phyloP scores from a whole-genome alignment of 2,329 filamentous ascomycete species.

The Sporothrix brasiliensis region DNA sequence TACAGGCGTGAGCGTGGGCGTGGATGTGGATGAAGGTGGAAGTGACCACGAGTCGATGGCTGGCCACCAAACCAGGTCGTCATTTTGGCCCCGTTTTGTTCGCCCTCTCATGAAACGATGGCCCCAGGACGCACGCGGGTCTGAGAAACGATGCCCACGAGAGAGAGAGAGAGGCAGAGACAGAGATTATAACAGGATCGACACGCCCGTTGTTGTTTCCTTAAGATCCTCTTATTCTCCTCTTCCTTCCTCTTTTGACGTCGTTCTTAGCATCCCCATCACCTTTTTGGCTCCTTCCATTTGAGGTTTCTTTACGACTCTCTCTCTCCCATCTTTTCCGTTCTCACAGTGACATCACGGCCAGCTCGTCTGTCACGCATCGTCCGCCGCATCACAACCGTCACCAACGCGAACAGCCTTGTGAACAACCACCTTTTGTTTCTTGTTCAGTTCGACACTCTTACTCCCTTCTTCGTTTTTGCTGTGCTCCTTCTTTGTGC shows the following conservation, averaged over 20 bases:
- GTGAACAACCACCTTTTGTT: not conserved
- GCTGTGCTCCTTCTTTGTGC: conserved; percentile 9
- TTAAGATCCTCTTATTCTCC: conserved; percentile 15
- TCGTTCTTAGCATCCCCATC: not conserved
- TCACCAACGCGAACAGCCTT: not conserved
- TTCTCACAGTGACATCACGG: not conserved
- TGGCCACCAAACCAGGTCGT: conserved; percentile 20
- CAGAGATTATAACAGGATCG: conserved; percentile 26
- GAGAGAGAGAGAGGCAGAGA: no score
- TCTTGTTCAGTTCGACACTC: not conserved
- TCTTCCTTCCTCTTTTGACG: conserved; percentile 19
- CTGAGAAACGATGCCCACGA: conserved; percentile 15
- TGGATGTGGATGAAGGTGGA: not conserved
- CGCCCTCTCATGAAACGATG: conserved; percentile 24
- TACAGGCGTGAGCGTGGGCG: not conserved
- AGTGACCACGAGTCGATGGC: not conserved
- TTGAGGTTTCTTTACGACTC: not conserved
- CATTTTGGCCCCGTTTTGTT: conserved; percentile 14
- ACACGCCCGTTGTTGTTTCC: conserved; percentile 16
- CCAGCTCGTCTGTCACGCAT: not conserved
- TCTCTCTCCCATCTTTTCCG: not conserved
- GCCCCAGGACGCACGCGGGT: conserved; percentile 3
- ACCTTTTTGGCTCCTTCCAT: conserved; percentile 2
- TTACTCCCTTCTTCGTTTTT: not conserved
- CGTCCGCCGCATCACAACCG: not conserved